phyloP scores from a whole-genome alignment of 2,329 filamentous ascomycete genomes.

The Sordariomycetes sp. region DNA sequence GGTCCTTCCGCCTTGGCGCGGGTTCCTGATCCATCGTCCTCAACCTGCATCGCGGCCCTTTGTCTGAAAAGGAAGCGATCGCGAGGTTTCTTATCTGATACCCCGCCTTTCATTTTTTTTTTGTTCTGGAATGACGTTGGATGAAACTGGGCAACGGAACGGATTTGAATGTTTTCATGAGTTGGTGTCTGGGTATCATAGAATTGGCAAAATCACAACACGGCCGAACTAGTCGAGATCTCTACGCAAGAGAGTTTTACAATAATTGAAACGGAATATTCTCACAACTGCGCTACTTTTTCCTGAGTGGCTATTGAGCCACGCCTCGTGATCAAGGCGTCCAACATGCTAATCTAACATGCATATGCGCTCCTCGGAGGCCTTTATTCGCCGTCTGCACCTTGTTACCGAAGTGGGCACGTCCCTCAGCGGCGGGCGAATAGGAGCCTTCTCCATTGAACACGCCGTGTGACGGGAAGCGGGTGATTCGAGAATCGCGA shows the following conservation, averaged over 20 bases:
- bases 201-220: not conserved
- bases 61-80: not conserved
- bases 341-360: too few relatives aligned
- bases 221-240: not conserved
- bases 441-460: not conserved
- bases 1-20: not conserved
- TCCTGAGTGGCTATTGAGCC: not conserved
- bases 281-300: not conserved
- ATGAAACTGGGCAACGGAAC: not conserved
- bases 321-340: too few relatives aligned
- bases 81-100: not conserved
- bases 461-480: not conserved
- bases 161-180: not conserved
- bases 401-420: not conserved
- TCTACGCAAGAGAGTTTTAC: not conserved
- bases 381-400: not conserved
- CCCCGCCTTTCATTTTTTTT: not conserved
- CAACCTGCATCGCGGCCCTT: not conserved
- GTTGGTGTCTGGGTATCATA: not conserved
- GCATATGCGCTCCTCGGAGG: not conserved
- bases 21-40: not conserved
- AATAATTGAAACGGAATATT: not conserved
- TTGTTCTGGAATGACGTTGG: not conserved
- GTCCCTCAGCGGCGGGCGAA: not conserved
- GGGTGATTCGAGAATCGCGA: not conserved